phyloP scores from a whole-genome alignment of 495 filamentous ascomycete genomes.

The Hyaloscypha finlandica region DNA sequence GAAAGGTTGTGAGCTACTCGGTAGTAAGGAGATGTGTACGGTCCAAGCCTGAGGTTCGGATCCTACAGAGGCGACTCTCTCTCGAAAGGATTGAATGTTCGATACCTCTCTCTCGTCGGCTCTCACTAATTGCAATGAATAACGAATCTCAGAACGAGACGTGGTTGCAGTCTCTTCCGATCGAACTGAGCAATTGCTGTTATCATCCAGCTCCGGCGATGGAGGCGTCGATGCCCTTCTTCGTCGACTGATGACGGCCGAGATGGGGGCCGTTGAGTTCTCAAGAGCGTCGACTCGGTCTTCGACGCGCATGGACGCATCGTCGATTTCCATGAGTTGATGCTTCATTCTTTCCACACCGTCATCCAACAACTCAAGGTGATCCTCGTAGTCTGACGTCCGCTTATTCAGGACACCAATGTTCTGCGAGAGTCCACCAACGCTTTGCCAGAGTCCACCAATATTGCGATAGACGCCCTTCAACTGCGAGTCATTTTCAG shows the following conservation, averaged over 20 bases:
- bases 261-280: slow-evolving; percentile 22
- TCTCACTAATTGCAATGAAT: slow-evolving; percentile 12
- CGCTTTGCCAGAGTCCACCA: slow-evolving; percentile 50
- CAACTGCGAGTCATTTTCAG: slow-evolving; percentile 49
- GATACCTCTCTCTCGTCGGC: slow-evolving; percentile 13
- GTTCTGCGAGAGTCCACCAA: slow-evolving; percentile 50
- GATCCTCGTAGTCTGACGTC: slow-evolving; percentile 44
- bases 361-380: slow-evolving; percentile 46
- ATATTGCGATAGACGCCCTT: slow-evolving; percentile 53
- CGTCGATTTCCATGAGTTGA: slow-evolving; percentile 48
- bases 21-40: slow-evolving; percentile 56
- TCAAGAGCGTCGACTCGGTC: slow-evolving; percentile 53
- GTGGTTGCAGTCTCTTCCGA: slow-evolving; percentile 22
- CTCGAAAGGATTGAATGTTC: slow-evolving; percentile 24
- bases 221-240: slow-evolving; percentile 36
- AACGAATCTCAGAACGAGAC: not conserved
- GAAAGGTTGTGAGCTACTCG: slow-evolving; percentile 51
- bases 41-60: slow-evolving; percentile 46
- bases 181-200: slow-evolving; percentile 23
- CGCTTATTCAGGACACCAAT: slow-evolving; percentile 47
- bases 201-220: slow-evolving; percentile 20
- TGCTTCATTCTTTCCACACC: slow-evolving; percentile 44
- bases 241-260: slow-evolving; percentile 31
- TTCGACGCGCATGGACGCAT: slow-evolving; percentile 52
- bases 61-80: slow-evolving; percentile 26